Evolutionary conservation across 805 yeast genomes (phyloP), one percentile per base, ranked within the genome.

Genomic region (Torulaspora maleeae): DNA sequence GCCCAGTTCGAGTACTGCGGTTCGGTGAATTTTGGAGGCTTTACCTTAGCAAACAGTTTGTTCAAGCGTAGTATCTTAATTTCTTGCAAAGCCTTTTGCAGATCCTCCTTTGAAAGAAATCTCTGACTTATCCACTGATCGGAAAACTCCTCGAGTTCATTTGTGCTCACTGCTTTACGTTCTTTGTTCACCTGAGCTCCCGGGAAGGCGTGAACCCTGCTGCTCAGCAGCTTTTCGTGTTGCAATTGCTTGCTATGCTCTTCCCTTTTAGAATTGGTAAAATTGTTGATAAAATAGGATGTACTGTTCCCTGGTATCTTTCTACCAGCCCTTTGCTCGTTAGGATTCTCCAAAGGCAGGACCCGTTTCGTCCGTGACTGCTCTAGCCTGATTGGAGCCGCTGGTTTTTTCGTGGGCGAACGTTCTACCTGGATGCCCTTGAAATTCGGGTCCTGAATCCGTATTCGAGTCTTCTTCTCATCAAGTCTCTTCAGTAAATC

Each of bases 1-100:
- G 82, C 82, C 84, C 88, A 89, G 59, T 90, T 89, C 3, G 83
- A 66, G 55, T 82, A 82, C 27, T 67, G 66, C 0, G 96, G 95
- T 38, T 84, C 84, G 5, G 66, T 60, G 58, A 76, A 89, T 16
- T 77, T 70, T 0, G 95, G 93, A 2, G 93, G 83, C 24, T 61
- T 52, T 1, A 89, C 79, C 51, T 81, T 79, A 1, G 87, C 83
- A 53, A 78, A 72, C 2, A 84, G 61, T 52, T 80, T 79, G 8
- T 76, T 75, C 2, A 86, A 60, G 33, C 84, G 68, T 37, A 86
- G 63, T 0, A 82, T 60, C 52, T 81, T 79, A 48, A 77, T 74
- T 12, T 75, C 77, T 11, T 61, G 51, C 6, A 87, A 53, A 2
- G 75, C 55, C 4, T 49, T 35, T 1, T 64, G 59, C 3, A 86